These are phyloP conservation scores for Myrmaecium sp. DNA, from an alignment of 2,329 filamentous ascomycete genomes.

Conservation along the genomic window DNA sequence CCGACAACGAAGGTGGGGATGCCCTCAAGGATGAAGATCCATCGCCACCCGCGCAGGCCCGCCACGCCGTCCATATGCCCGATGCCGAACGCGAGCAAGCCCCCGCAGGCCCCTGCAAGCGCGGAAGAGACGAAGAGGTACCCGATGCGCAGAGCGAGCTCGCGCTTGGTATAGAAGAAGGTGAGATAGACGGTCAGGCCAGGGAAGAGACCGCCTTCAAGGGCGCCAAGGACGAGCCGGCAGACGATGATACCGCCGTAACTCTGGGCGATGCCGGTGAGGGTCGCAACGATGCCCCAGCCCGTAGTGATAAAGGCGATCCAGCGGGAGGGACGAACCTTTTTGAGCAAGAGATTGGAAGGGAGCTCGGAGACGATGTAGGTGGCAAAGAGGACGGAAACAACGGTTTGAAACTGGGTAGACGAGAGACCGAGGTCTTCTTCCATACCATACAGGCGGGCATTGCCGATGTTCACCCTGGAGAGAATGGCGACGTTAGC, in stretches of 20 bases:
- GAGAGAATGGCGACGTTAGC: not conserved
- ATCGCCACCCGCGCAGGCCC: conserved; percentile 17
- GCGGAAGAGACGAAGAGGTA: conserved; percentile 58
- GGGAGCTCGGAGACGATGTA: conserved; percentile 29
- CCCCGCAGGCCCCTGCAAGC: conserved; percentile 54
- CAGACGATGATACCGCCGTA: conserved; percentile 51
- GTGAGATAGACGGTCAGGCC: conserved; percentile 54
- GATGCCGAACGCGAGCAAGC: conserved; percentile 49
- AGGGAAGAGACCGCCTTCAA: conserved; percentile 56
- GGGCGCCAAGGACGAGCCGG: conserved; percentile 48
- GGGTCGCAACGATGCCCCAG: conserved; percentile 49
- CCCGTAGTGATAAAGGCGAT: conserved; percentile 44
- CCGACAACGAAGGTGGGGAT: conserved; percentile 38
- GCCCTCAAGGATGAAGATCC: conserved; percentile 34
- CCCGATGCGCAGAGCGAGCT: conserved; percentile 54
- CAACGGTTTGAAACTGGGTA: conserved; percentile 48
- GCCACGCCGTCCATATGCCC: conserved; percentile 18
- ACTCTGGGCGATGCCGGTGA: conserved; percentile 49
- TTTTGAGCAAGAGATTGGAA: conserved; percentile 30
- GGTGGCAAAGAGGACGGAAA: conserved; percentile 28
- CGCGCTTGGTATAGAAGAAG: conserved; percentile 58
- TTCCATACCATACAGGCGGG: conserved; percentile 44
- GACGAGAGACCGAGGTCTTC: conserved; percentile 41
- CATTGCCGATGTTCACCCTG: conserved; percentile 55
- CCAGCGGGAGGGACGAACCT: conserved; percentile 26